These are phyloP conservation scores for Paraphaeosphaeria sporulosa DNA, from an alignment of 2,329 filamentous ascomycete species.

Conservation along the genomic window DNA sequence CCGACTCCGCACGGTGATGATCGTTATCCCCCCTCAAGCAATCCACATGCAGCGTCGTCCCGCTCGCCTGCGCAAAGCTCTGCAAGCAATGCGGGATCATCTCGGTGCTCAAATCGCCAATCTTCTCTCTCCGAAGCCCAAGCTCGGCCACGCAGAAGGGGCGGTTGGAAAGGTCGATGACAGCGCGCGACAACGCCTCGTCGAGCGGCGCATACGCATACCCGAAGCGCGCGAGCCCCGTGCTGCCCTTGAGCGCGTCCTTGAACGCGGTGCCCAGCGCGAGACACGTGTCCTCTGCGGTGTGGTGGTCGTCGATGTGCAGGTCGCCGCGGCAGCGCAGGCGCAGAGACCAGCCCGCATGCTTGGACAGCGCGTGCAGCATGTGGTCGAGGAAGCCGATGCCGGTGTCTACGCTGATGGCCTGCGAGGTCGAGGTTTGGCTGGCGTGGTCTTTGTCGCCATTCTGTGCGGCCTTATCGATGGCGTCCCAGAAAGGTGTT, in stretches of 20 bases:
- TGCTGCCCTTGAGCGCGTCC: slow-evolving; percentile 75
- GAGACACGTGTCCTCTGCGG: slow-evolving; percentile 92
- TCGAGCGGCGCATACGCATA: slow-evolving; percentile 92
- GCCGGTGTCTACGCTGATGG: slow-evolving; percentile 87
- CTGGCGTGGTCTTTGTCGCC: slow-evolving; percentile 74
- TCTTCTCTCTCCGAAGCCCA: slow-evolving; percentile 87
- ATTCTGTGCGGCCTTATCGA: slow-evolving; percentile 52
- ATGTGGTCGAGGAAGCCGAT: slow-evolving; percentile 99
- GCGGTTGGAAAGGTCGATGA: slow-evolving; percentile 93
- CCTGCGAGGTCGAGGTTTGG: slow-evolving; percentile 83
- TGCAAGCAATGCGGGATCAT: slow-evolving; percentile 97
- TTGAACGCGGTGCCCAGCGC: slow-evolving; percentile 88
- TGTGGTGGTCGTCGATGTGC: slow-evolving; percentile 99
- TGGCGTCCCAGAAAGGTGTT: slow-evolving; percentile 49
- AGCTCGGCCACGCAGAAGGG: slow-evolving; percentile 86
- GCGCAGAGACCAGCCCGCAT: slow-evolving; percentile 90
- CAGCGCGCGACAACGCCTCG: slow-evolving; percentile 90
- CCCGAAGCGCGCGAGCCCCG: slow-evolving; percentile 88
- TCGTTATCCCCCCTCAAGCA: slow-evolving; percentile 91
- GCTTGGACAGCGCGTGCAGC: slow-evolving; percentile 95
- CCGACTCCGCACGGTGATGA: slow-evolving; percentile 94
- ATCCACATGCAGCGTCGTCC: slow-evolving; percentile 94
- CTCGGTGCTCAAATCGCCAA: slow-evolving; percentile 86
- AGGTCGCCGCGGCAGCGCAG: slow-evolving; percentile 87
- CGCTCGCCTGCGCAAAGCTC: slow-evolving; percentile 89